Evolutionary conservation across 331 rosid species (phyloP), one percentile per base, ranked within the genome.

Genomic region (Acacia pycnantha): DNA sequence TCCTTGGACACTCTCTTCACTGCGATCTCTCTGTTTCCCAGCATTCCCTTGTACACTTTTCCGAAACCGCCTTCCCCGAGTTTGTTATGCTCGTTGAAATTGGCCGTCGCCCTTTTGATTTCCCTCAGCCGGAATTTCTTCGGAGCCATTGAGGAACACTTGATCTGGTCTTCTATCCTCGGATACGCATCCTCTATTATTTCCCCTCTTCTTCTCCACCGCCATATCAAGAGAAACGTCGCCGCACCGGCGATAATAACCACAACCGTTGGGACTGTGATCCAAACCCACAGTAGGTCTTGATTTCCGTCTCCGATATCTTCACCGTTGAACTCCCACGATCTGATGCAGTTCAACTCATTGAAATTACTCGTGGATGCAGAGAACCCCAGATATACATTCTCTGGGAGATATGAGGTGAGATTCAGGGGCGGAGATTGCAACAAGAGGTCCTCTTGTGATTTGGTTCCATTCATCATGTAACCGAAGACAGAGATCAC

Each of bases 1-100:
- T 90, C 46, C 73, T 87, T 82, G 2, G 88, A 85, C 33, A 88
- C 73, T 79, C 88, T 74, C 80, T 90, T 90, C 43, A 88, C 84
- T 0, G 94, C 94, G 22, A 90, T 77, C 58, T 77, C 89, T 65
- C 58, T 82, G 24, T 15, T 71, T 26, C 59, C 59, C 21, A 2
- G 19, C n/a, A 46, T 6, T 71, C 76, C 76, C 14, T 44, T 71
- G 33, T 71, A 71, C 40, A 71, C 76, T 3, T 33, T 71, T 13
- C 76, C 76, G 10, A 71, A 71, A 24, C 76, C 76, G 6, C 76
- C 76, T 71, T 71, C 76, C 1, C 76, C 76, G 5, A 71, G 76
- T 56, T 71, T 71, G 59, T 71, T 71, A 10, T 46, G 41, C 40
- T 13, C 41, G 19, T 44, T 46, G 41, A 71, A 71, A 44, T 46